These are phyloP conservation scores for Xylaria acuta DNA, from an alignment of 495 filamentous ascomycete species.

Conservation along the genomic window DNA sequence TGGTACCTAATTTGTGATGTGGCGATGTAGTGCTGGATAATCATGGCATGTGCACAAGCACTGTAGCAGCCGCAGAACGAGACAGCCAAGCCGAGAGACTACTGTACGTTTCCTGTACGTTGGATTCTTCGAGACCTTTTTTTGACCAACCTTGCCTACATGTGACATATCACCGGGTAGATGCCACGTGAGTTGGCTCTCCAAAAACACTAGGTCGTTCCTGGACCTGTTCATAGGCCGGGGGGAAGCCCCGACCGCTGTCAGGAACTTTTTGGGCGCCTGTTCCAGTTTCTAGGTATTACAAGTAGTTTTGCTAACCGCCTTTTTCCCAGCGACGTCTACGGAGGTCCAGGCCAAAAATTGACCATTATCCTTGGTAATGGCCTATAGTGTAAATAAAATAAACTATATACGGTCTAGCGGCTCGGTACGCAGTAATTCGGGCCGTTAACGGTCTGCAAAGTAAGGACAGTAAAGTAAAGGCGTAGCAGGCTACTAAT, in stretches of 20 bases:
- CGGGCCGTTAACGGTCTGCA: too few species aligned
- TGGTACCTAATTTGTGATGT: not conserved
- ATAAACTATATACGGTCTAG: too few species aligned
- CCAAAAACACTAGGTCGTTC: not conserved
- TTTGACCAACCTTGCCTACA: not conserved
- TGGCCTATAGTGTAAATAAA: too few species aligned
- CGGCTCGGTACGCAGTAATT: too few species aligned
- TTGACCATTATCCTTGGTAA: too few species aligned
- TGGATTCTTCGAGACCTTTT: constrained; percentile 3
- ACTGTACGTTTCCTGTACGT: too few species aligned
- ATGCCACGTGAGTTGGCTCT: constrained; percentile 8
- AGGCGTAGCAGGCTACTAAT: too few species aligned
- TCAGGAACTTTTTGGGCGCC: not conserved
- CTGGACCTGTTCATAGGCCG: not conserved
- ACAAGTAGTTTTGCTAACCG: not conserved
- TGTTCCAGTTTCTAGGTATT: not conserved
- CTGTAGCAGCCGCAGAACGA: not conserved
- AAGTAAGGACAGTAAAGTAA: too few species aligned
- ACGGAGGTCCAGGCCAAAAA: not conserved
- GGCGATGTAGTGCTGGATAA: not conserved
- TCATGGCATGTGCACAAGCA: not conserved
- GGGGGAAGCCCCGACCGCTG: not conserved
- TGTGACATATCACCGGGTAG: constrained; percentile 2
- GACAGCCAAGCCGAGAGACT: not conserved
- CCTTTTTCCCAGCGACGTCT: not conserved